Percentiles rank a stretch among this genome's conserved stretches.
phyloP scores from a whole-genome alignment of 108 stramenopile species.

The Nitzschia sp. region DNA sequence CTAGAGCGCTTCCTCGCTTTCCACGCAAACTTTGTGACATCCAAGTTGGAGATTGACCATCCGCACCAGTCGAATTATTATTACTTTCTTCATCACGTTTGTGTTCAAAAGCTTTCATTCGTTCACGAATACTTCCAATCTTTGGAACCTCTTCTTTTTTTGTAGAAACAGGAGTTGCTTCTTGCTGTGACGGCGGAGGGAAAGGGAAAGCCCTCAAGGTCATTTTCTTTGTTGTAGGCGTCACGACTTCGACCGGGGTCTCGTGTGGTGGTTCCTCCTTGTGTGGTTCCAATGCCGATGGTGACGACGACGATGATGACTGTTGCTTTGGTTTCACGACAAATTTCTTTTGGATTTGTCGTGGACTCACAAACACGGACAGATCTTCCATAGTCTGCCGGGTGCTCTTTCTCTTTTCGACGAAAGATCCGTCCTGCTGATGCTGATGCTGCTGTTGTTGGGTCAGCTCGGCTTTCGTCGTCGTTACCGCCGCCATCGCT shows the following conservation, averaged over 20 bases:
- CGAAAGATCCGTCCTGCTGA: too few species aligned
- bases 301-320: background rate
- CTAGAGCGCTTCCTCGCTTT: slow-evolving; percentile 5
- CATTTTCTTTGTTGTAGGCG: background rate
- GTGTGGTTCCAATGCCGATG: background rate
- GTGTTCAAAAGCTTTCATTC: slow-evolving; percentile 15
- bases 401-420: slow-evolving; percentile 15
- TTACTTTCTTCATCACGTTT: background rate
- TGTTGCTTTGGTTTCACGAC: background rate
- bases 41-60: slow-evolving; percentile 3
- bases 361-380: slow-evolving; percentile 17
- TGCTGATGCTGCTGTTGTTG: background rate
- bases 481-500: background rate
- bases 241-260: background rate
- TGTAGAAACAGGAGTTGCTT: background rate
- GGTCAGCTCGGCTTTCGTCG: background rate
- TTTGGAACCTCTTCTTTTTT: background rate
- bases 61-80: too few species aligned
- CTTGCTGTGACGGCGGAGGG: background rate
- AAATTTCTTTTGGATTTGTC: slow-evolving; percentile 14
- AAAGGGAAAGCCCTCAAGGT: background rate
- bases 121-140: slow-evolving; percentile 14
- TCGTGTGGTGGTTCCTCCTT: background rate
- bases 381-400: slow-evolving; percentile 22
- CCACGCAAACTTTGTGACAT: slow-evolving; percentile 8